Evolutionary conservation across 495 filamentous ascomycete species (phyloP), one percentile per base, ranked within the genome.

Genomic region (Glarea lozoyensis): DNA sequence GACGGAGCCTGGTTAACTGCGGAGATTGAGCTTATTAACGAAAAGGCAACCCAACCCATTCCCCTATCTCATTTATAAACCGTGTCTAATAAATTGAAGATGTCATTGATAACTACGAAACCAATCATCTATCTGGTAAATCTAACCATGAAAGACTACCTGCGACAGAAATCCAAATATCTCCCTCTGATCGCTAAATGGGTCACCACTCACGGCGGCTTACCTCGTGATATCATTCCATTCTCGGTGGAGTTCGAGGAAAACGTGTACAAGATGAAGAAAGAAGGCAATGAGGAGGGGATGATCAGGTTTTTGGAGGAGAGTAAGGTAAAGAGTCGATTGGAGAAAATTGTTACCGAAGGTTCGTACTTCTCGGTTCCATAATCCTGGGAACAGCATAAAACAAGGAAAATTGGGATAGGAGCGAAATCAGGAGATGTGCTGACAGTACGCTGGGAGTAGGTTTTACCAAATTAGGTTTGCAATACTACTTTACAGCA

Each of bases 401-500:
- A n/a, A n/a, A n/a, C n/a, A n/a, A n/a, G n/a, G n/a, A n/a, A n/a
- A n/a, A n/a, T n/a, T n/a, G n/a, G n/a, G n/a, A n/a, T n/a, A n/a
- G n/a, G n/a, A n/a, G n/a, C n/a, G n/a, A n/a, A n/a, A n/a, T n/a
- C n/a, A n/a, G n/a, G n/a, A n/a, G n/a, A n/a, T n/a, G n/a, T n/a
- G n/a, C n/a, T n/a, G n/a, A n/a, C n/a, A n/a, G n/a, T n/a, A n/a
- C n/a, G n/a, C n/a, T n/a, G n/a, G n/a, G n/a, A n/a, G n/a, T n/a
- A n/a, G n/a, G 56, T 10, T 60, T 59, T 42, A 56, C 46, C n/a
- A 54, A 55, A 35, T 46, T 60, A 2, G 55, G 57, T 1, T 36
- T 62, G 23, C 52, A 57, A 22, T 60, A 60, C 38, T 60, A 58
- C 46, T 62, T 62, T 44, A 62, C 57, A n/a, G 57, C 55, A 3